Base-by-base conservation (phyloP, 139 green algal species). In the Auxenochlorella protothecoides region DNA sequence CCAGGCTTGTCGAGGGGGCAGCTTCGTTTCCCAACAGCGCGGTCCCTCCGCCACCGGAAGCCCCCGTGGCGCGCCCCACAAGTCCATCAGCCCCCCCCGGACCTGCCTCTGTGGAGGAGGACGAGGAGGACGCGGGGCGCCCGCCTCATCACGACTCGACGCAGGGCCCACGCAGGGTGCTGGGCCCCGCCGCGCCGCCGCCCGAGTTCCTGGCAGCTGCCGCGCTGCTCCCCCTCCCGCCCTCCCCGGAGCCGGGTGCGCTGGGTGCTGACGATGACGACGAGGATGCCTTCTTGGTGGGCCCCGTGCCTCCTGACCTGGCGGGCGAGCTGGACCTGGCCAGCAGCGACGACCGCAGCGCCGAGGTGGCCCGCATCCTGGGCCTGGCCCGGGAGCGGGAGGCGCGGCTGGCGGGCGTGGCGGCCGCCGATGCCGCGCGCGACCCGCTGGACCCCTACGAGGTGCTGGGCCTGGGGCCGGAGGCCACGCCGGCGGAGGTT, bases 261-360 rank as follows among this genome's bases (percentile, higher is more conserved):
- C 44, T 51, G 16, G n/a, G 44, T 5, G 74, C 9, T 8, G 53
- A 63, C 9, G 82, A 71, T 13, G 81, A 76, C n/a, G 79, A 74
- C 9, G 80, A 74, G 10, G 76, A 74, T 5, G 80, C 79, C 8
- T 55, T 79, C 5, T 7, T 93, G 68, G 79, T 92, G 15, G 89
- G 87, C 4, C 88, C 88, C 2, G 71, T 80, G 52, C 88, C 89
- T 5, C 88, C 86, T 63, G 89, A 91, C n/a, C 59, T 70, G 53
- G 65, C 10, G 65, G 3, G 44, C 6, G 52, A 95, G 59, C 91
- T 89, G 5, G 78, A 84, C 76, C 92, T 94, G 11, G 79, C 81
- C 0, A 76, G 80, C 16, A 90, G 79, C 9, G 93, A 93, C 0
- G 92, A 95, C 51, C 97, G 77, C 82, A 97, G 89, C 5, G 76